phyloP scores from a whole-genome alignment of 352 stramenopile species.

The Phytopythium oedochilum region DNA sequence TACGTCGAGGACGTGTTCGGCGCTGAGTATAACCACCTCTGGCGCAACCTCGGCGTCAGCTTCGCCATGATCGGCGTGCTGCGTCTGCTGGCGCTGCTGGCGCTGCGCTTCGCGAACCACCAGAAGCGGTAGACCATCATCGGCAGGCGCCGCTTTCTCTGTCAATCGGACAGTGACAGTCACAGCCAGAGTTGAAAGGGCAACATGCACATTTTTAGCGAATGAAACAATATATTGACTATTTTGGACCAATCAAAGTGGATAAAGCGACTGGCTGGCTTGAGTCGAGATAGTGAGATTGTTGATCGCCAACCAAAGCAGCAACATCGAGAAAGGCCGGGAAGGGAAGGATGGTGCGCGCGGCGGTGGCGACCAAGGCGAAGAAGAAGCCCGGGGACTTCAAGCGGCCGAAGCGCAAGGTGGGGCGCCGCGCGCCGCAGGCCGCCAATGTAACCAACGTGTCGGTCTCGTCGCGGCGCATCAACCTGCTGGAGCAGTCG shows the following conservation, averaged over 20 bases:
- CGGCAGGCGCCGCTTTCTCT: too few relatives aligned
- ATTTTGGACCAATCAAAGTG: background rate
- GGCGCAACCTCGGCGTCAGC: slow-evolving; percentile 28
- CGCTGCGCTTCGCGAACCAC: slow-evolving; percentile 47
- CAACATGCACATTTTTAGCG: background rate
- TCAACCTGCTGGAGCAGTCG: slow-evolving; percentile 82
- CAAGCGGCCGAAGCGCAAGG: slow-evolving; percentile 86
- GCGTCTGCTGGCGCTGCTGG: slow-evolving; percentile 34
- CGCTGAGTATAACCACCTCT: slow-evolving; percentile 28
- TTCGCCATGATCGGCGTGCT: slow-evolving; percentile 37
- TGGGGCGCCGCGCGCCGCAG: slow-evolving; percentile 59
- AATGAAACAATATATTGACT: background rate
- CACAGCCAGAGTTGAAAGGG: too few relatives aligned
- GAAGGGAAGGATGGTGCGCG: slow-evolving; percentile 31
- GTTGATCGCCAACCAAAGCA: too few relatives aligned
- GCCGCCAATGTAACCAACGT: slow-evolving; percentile 79
- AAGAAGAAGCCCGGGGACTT: slow-evolving; percentile 89
- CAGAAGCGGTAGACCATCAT: slow-evolving; percentile 26
- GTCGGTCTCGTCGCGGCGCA: slow-evolving; percentile 64
- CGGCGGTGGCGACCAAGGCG: slow-evolving; percentile 33
- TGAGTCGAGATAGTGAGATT: too few relatives aligned
- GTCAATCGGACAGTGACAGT: too few relatives aligned
- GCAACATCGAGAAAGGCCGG: background rate
- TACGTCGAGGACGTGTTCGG: slow-evolving; percentile 42
- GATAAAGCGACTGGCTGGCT: background rate